A percentile compares a stretch with the other conserved stretches of the same genome.
Evolutionary conservation across 2,329 filamentous ascomycete genomes (phyloP).

Genomic region (Neophaeococcomyces mojaviensis): DNA sequence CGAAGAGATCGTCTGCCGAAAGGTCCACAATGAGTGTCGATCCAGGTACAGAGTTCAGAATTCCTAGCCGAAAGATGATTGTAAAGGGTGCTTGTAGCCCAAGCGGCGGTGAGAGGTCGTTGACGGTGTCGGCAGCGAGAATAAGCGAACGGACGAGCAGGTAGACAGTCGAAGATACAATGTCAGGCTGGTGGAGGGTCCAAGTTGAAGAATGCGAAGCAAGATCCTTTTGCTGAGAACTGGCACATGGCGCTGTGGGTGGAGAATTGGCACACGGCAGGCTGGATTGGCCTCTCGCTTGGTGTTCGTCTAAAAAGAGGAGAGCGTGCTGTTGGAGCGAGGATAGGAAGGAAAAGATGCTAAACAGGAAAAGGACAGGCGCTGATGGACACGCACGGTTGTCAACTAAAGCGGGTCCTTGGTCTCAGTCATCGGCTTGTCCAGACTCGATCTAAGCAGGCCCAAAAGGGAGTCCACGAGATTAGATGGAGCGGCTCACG

Average conservation of each 20-base stretch:
- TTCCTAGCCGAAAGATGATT: background rate
- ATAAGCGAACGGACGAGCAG: background rate
- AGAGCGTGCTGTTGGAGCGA: conserved; percentile 10
- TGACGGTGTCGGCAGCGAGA: background rate
- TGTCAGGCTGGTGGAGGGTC: conserved; percentile 16
- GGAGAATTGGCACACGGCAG: conserved; percentile 25
- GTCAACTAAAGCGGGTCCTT: conserved; percentile 8
- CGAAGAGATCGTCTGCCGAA: background rate
- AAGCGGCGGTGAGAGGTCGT: background rate
- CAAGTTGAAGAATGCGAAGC: conserved; percentile 21
- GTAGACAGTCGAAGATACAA: conserved; percentile 7
- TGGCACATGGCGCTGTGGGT: conserved; percentile 25
- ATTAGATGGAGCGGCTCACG: conserved; percentile 6
- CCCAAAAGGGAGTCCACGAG: conserved; percentile 8
- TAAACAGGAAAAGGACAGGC: conserved; percentile 7
- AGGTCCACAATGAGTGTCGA: conserved; percentile 7
- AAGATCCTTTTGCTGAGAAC: conserved; percentile 22
- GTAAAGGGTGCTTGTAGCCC: background rate
- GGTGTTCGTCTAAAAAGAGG: conserved; percentile 21
- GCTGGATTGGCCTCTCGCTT: conserved; percentile 28
- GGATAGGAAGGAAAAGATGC: background rate
- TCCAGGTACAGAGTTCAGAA: conserved; percentile 7
- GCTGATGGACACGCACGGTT: conserved; percentile 8
- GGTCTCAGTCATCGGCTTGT: conserved; percentile 10
- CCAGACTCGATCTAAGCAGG: conserved; percentile 10